Base-by-base conservation (phyloP, 257 asterid species). In the Cynanchum wilfordii region DNA sequence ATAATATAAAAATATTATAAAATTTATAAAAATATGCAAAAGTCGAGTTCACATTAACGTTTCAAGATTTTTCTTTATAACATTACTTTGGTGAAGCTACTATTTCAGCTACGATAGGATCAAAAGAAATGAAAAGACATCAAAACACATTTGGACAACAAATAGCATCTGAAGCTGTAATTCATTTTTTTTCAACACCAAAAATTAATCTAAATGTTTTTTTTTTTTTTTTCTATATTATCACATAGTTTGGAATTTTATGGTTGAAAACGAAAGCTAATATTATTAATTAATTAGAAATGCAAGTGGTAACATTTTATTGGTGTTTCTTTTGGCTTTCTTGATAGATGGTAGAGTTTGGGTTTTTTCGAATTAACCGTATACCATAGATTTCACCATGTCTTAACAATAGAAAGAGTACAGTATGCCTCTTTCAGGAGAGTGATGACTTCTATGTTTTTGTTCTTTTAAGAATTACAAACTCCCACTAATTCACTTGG, bases 401-500 rank as follows among this genome's bases (percentile, higher is more conserved):
- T 69, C 40, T 25, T 65, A 50, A 51, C 81, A 66, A 64, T 20
- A 47, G 24, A 64, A 68, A 82, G 59, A 22, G 40, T 66, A 72
- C 77, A 69, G 24, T 29, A 6, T 54, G 81, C 79, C 81, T 50
- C 63, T 76, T 76, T 79, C 86, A 30, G 6, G 30, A 15, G 63
- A 59, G 49, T 79, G 83, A 82, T 79, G 57, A 73, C 15, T 73
- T 59, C 83, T n/a, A 79, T 70, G 86, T 56, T 44, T 54, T 55
- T 50, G 36, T 51, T 30, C 69, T 57, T 42, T 71, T 44, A 64
- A 62, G 67, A 57, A 25, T 52, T 54, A 54, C 17, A 66, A 38
- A 52, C 10, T 36, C n/a, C n/a, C 22, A 17, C 38, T 55, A 50
- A 16, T 60, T 30, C 54, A 69, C 45, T 76, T 9, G 52, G 40